Base-by-base conservation (phyloP, 257 asterid genomes). In the Solanum microdontum region DNA sequence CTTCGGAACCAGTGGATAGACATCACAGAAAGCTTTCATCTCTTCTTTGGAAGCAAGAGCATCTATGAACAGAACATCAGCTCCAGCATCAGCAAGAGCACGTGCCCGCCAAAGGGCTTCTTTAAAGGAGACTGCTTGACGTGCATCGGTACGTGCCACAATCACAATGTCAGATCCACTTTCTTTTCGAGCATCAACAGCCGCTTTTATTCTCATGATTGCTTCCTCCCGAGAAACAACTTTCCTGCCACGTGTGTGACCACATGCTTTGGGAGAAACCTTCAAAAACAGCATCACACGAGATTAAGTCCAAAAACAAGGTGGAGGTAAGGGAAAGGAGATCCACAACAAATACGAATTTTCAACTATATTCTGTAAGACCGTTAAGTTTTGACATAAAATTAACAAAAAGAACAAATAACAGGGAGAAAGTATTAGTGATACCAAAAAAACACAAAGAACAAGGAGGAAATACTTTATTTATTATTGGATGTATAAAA, bases 261-360 rank as follows among this genome's bases (percentile, higher is more conserved):
- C 98, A 89, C 99, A 96, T 83, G 99, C 99, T 94, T 96, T 96
- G 60, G 99, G 99, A 88, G 98, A 91, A 73, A 95, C 94, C 99
- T 96, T 89, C 80, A 40, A 48, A 85, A 24, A 88, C 87, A 90
- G 66, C n/a, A 89, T 58, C 32, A 73, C 66, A 76, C 73, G 26
- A n/a, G 84, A 87, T 23, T 73, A 86, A 40, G 79, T 62, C 69
- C 84, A 32, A 23, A n/a, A 86, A 74, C 58, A 73, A 26, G 72
- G 64, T n/a, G 33, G n/a, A 58, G 40, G 28, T 55, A 21, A 32
- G 37, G 58, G 7, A 70, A 23, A 33, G 26, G 28, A 60, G 26
- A 51, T 15, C 13, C 70, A 36, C 72, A 86, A 77, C 82, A 79
- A 74, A 8, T 7, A 64, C 9, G 10, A 19, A 64, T 36, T 62